phyloP scores from a whole-genome alignment of 805 yeast genomes.

The Ogataea parapolymorpha region DNA sequence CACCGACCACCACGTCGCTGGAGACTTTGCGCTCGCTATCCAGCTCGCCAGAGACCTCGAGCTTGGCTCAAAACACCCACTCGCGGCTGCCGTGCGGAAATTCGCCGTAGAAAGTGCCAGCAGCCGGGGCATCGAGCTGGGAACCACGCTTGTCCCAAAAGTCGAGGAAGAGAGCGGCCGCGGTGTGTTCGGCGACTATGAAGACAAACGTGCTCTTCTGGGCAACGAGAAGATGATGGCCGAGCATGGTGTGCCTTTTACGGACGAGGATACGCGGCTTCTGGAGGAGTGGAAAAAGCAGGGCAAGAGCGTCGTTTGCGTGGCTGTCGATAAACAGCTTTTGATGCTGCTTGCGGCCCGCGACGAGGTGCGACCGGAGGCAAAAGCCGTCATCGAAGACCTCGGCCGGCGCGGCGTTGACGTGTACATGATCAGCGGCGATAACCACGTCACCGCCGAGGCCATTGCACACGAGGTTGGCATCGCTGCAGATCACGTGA shows the following conservation, averaged over 20 bases:
- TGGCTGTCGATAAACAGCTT: constrained; percentile 45
- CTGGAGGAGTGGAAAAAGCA: constrained; percentile 55
- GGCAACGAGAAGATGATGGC: constrained; percentile 62
- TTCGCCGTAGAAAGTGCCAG: constrained; percentile 30
- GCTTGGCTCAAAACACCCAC: constrained; percentile 63
- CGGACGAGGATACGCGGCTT: constrained; percentile 32
- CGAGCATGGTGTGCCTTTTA: constrained; percentile 42
- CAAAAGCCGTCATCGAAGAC: constrained; percentile 46
- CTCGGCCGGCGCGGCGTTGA: constrained; percentile 43
- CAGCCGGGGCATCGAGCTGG: constrained; percentile 14
- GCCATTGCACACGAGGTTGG: constrained; percentile 65
- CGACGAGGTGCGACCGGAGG: constrained; percentile 58
- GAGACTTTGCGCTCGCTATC: constrained; percentile 29
- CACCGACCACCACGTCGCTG: constrained; percentile 44
- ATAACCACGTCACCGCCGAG: constrained; percentile 61
- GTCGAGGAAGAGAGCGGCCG: constrained; percentile 57
- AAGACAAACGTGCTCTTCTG: constrained; percentile 34
- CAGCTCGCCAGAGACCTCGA: constrained; percentile 61
- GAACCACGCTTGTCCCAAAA: constrained; percentile 40
- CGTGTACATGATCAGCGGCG: constrained; percentile 79
- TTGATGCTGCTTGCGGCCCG: constrained; percentile 55
- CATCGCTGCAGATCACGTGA: constrained; percentile 46
- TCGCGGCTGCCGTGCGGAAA: constrained; percentile 54
- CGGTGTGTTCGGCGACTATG: constrained; percentile 50
- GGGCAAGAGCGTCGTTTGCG: constrained; percentile 61